Percentiles rank a stretch among this genome's conserved stretches.
Evolutionary conservation across 1,284 basidiomycete genomes (phyloP).

Genomic region (Leccinum griseonigrum): DNA sequence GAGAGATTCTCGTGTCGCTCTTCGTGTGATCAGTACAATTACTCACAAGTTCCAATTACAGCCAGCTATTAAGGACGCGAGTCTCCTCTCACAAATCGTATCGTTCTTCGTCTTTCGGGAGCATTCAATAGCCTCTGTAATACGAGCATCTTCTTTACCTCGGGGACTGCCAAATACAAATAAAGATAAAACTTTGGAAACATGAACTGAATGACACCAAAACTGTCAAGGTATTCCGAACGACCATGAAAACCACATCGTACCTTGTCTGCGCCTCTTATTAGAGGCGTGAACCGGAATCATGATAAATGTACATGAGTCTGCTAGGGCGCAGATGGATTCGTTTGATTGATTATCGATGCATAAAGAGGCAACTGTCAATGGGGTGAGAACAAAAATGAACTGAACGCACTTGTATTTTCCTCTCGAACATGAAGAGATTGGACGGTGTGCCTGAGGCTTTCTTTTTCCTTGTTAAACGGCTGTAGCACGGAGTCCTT

Average conservation of each 20-base stretch:
- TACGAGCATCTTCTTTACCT: not conserved
- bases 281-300: not conserved
- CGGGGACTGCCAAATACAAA: not conserved
- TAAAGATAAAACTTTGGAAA: not conserved
- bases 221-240: not conserved
- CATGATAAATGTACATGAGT: too few relatives aligned
- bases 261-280: not conserved
- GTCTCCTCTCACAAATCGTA: not conserved
- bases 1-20: not conserved
- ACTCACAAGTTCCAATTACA: not conserved
- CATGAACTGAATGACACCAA: not conserved
- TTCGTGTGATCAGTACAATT: not conserved
- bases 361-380: too few relatives aligned
- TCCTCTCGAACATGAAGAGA: too few relatives aligned
- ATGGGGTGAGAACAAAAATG: too few relatives aligned
- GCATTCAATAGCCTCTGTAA: not conserved
- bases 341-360: too few relatives aligned
- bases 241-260: not conserved
- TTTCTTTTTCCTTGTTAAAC: too few relatives aligned
- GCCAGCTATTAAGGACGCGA: not conserved
- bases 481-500: too few relatives aligned
- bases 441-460: too few relatives aligned
- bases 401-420: too few relatives aligned
- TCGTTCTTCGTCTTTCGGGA: not conserved
- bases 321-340: too few relatives aligned